Base-by-base conservation (phyloP, 306 rosid species). In the Ziziphus jujuba region DNA sequence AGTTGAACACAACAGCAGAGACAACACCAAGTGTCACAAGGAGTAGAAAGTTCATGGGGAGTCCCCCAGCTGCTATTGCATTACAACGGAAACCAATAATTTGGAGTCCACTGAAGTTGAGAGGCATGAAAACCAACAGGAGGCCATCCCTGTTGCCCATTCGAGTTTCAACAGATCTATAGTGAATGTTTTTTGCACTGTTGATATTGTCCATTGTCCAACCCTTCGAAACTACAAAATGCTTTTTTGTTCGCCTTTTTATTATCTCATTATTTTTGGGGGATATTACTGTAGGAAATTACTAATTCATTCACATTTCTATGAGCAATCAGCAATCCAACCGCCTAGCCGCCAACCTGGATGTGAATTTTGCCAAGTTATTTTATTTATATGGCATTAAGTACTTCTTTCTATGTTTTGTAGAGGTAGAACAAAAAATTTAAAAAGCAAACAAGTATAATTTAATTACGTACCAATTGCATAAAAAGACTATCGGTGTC, bases 91-190 rank as follows among this genome's bases (percentile, higher is more conserved):
- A 80, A 69, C 79, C 91, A 55, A 24, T 95, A 13, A 72, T 90
- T 24, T 95, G 99, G 99, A 93, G 99, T 74, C 95, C 99, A 15
- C 84, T 93, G 20, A 84, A 77, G 84, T 68, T 80, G 73, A 88
- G 88, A 75, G 77, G 75, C 60, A 24, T 93, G 75, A 83, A 65
- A 71, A 71, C 24, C 65, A 72, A 33, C 70, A 79, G 92, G 68
- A 90, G 87, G 77, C 84, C 96, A n/a, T 84, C 81, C 14, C 48
- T 90, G 48, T 75, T 90, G 71, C 89, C 96, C 19, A 67, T 77
- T 65, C 74, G 89, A 71, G 73, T 80, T 66, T 65, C 80, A 8
- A 63, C 75, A n/a, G 89, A 88, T 52, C 63, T 80, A 65, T 78
- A 70, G 22, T 86, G 75, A 86, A 44, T 38, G 19, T n/a, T 11